A percentile compares a stretch with the other conserved stretches of the same genome.
Conservation (phyloP, 768 basidiomycete genomes). For the Hygrocybe punicea region DNA sequence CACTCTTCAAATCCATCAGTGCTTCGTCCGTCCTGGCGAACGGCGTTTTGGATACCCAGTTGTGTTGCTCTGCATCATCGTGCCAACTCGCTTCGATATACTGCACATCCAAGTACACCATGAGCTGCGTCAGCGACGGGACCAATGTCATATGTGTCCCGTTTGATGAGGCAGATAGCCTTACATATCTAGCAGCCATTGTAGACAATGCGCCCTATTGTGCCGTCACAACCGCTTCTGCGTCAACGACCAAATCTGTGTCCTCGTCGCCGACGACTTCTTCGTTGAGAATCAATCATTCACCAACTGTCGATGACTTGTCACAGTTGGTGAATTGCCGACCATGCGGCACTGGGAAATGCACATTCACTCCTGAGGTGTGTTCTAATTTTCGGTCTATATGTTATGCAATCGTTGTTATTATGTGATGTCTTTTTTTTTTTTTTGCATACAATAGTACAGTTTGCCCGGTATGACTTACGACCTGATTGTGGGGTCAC, state of each 20-base stretch:
- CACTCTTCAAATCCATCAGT: too few relatives aligned
- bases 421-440: neutral
- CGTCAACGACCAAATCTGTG: too few relatives aligned
- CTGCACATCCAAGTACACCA: neutral
- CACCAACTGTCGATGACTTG: neutral
- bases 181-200: neutral
- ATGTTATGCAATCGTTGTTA: too few relatives aligned
- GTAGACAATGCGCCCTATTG: neutral
- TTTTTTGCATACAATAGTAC: neutral
- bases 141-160: constrained; percentile 2
- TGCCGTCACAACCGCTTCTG: neutral
- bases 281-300: too few relatives aligned
- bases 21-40: neutral
- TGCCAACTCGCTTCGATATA: neutral
- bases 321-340: neutral
- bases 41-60: neutral
- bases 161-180: neutral
- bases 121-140: constrained; percentile 2
- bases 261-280: too few relatives aligned
- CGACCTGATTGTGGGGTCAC: neutral
- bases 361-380: constrained; percentile 1
- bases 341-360: neutral
- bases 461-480: neutral
- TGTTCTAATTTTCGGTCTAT: neutral
- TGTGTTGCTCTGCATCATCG: constrained; percentile 3